phyloP scores from a whole-genome alignment of 2,329 filamentous ascomycete genomes.

The Penicillium hordei region DNA sequence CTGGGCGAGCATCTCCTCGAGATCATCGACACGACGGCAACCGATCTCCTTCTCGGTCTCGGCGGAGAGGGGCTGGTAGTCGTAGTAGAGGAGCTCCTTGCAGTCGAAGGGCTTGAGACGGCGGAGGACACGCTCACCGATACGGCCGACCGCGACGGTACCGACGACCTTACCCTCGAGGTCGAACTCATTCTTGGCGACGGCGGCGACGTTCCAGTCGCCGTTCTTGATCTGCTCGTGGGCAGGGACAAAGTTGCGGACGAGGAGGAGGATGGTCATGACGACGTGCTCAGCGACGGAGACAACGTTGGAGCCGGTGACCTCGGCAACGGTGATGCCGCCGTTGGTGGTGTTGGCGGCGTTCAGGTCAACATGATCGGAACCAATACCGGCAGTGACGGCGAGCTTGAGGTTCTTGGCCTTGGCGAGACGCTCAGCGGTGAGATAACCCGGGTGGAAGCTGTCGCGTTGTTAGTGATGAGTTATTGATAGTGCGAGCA shows the following conservation, averaged over 20 bases:
- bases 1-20: constrained; percentile 92
- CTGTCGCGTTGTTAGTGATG: not conserved
- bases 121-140: constrained; percentile 95
- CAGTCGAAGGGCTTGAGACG: constrained; percentile 97
- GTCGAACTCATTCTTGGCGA: constrained; percentile 98
- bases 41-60: constrained; percentile 95
- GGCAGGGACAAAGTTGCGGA: constrained; percentile 97
- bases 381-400: constrained; percentile 95
- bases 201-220: constrained; percentile 93
- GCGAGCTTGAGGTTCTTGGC: constrained; percentile 99
- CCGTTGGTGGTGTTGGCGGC: constrained; percentile 98
- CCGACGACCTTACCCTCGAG: constrained; percentile 97
- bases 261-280: constrained; percentile 95
- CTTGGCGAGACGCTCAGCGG: constrained; percentile 90
- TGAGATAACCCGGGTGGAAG: constrained; percentile 98
- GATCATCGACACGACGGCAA: constrained; percentile 78
- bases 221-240: constrained; percentile 89
- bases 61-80: constrained; percentile 89
- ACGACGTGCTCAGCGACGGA: constrained; percentile 98
- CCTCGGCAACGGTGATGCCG: constrained; percentile 93
- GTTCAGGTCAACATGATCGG: constrained; percentile 96
- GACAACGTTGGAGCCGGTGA: constrained; percentile 97
- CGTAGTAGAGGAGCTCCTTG: constrained; percentile 99
- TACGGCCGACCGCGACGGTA: constrained; percentile 95
- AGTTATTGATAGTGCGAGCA: too few relatives aligned